phyloP scores from a whole-genome alignment of 176 grass and related monocot genomes.

The Triticum urartu region DNA sequence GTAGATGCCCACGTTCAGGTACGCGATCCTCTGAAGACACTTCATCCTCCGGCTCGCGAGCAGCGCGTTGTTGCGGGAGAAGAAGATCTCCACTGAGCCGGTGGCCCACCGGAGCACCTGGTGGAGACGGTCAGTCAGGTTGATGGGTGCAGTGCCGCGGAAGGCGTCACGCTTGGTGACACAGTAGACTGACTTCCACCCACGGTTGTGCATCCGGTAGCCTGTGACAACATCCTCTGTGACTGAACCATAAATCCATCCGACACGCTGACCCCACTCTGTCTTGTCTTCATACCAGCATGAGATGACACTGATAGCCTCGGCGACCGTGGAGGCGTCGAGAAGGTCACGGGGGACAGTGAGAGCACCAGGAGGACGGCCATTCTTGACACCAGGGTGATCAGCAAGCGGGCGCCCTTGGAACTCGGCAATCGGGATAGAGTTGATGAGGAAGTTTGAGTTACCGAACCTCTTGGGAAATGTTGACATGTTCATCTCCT shows the following conservation, averaged over 20 bases:
- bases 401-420: slow-evolving; percentile 96
- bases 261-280: slow-evolving; percentile 90
- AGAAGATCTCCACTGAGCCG: slow-evolving; percentile 97
- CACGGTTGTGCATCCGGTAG: slow-evolving; percentile 98
- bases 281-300: slow-evolving; percentile 99
- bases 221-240: slow-evolving; percentile 99
- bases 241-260: slow-evolving; percentile 98
- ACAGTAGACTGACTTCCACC: slow-evolving; percentile 97
- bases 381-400: slow-evolving; percentile 91
- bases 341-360: slow-evolving; percentile 85
- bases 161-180: slow-evolving; percentile 96
- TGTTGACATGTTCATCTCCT: slow-evolving; percentile 87
- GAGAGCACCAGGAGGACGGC: slow-evolving; percentile 75
- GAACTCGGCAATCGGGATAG: slow-evolving; percentile 91
- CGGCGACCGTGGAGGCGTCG: slow-evolving; percentile 89
- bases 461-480: slow-evolving; percentile 98
- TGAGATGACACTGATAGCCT: slow-evolving; percentile 90
- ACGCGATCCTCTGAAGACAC: slow-evolving; percentile 77
- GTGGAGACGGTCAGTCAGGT: slow-evolving; percentile 94
- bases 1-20: slow-evolving; percentile 96
- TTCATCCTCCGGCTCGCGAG: slow-evolving; percentile 86
- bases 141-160: slow-evolving; percentile 91
- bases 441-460: slow-evolving; percentile 79
- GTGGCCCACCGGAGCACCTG: slow-evolving; percentile 98
- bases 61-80: slow-evolving; percentile 92